These are phyloP conservation scores for Mycena capillaripes DNA, from an alignment of 768 basidiomycete genomes.

Conservation along the genomic window DNA sequence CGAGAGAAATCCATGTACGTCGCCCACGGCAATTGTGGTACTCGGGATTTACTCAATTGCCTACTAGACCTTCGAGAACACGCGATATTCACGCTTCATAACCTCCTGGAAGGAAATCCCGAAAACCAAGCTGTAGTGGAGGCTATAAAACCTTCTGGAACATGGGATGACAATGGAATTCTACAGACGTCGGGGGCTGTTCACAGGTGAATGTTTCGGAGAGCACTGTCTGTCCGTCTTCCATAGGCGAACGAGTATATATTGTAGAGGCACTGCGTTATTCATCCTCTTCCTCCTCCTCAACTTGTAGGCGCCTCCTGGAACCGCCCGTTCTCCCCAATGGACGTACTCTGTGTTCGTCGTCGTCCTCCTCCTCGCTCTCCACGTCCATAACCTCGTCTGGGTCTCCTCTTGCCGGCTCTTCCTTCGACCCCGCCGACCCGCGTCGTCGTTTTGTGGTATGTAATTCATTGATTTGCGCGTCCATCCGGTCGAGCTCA, in stretches of 20 bases:
- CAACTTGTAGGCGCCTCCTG: constrained; percentile 74
- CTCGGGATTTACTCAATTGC: constrained; percentile 27
- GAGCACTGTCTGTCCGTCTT: constrained; percentile 32
- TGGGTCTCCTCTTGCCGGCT: constrained; percentile 49
- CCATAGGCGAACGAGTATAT: constrained; percentile 31
- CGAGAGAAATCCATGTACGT: constrained; percentile 93
- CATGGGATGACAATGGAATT: constrained; percentile 71
- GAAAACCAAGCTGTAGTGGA: constrained; percentile 88
- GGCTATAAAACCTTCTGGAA: constrained; percentile 73
- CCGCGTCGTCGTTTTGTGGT: constrained; percentile 60
- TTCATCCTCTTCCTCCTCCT: constrained; percentile 62
- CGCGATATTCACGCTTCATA: constrained; percentile 87
- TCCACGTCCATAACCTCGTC: constrained; percentile 78
- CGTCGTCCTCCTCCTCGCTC: constrained; percentile 81
- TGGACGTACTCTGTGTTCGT: constrained; percentile 76
- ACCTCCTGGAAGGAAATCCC: constrained; percentile 79
- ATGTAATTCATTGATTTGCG: constrained; percentile 71
- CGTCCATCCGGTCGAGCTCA: constrained; percentile 78
- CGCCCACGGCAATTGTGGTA: constrained; percentile 24
- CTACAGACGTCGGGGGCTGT: constrained; percentile 55
- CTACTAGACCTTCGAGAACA: constrained; percentile 89
- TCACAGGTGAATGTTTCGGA: constrained; percentile 42
- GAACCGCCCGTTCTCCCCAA: constrained; percentile 61
- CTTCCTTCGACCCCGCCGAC: constrained; percentile 47
- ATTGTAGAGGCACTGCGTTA: constrained; percentile 24